Conservation (phyloP, 1,284 basidiomycete species). For the Trichosporon sp. region DNA sequence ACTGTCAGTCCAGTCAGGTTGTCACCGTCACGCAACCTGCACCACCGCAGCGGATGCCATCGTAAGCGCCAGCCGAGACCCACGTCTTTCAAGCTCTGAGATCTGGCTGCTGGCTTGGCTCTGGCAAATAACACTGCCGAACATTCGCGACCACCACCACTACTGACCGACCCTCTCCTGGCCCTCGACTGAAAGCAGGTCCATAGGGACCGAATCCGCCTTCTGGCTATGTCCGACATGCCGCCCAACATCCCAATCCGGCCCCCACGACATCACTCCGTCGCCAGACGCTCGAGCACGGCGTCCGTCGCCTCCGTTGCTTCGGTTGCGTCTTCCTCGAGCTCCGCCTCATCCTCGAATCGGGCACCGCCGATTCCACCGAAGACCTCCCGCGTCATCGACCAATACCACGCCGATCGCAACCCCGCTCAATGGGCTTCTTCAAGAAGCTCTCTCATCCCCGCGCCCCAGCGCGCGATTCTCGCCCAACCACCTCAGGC, state of each 20-base stretch:
- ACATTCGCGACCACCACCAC: background rate
- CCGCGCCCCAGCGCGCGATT: slow-evolving; percentile 9
- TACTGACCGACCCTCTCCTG: background rate
- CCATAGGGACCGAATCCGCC: background rate
- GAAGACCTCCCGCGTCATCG: slow-evolving; percentile 12
- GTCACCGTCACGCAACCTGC: slow-evolving; percentile 11
- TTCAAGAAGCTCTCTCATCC: background rate
- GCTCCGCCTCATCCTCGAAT: background rate
- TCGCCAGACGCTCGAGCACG: slow-evolving; percentile 4
- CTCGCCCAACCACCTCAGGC: background rate
- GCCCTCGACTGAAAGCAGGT: background rate
- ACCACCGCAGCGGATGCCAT: background rate
- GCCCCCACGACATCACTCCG: background rate
- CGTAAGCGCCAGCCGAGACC: background rate
- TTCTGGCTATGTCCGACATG: slow-evolving; percentile 16
- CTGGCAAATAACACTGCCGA: slow-evolving; percentile 3
- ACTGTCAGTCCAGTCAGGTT: background rate
- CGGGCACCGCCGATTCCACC: slow-evolving; percentile 4
- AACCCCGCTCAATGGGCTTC: background rate
- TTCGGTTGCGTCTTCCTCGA: background rate
- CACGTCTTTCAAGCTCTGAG: background rate
- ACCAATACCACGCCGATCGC: slow-evolving; percentile 12
- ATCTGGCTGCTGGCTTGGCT: background rate
- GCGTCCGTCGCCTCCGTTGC: slow-evolving; percentile 5
- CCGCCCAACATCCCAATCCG: slow-evolving; percentile 2